Evolutionary conservation across 169 alveolate species (phyloP).

Genomic region (Miamiensis avidus): DNA sequence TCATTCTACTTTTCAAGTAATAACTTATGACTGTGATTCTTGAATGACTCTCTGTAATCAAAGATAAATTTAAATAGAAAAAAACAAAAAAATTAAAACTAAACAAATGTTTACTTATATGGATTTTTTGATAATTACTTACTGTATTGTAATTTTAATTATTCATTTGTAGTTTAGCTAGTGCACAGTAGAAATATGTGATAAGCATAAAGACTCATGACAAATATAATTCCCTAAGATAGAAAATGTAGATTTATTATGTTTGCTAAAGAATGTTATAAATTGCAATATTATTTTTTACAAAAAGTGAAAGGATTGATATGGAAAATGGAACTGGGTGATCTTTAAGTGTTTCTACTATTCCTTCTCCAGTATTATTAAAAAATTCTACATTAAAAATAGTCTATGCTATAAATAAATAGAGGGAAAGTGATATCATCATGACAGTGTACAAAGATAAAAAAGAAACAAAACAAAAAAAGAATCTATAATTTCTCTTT

Average conservation of each 20-base stretch:
- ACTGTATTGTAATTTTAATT: too few relatives aligned
- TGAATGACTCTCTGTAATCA: neutral
- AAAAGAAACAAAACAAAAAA: slow-evolving; percentile 4
- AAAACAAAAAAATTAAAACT: too few relatives aligned
- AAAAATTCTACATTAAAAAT: neutral
- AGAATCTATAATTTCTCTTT: slow-evolving; percentile 12
- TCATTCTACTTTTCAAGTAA: neutral
- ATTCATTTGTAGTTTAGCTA: neutral
- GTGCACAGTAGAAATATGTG: neutral
- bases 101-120: neutral
- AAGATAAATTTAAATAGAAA: too few relatives aligned
- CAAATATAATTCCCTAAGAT: neutral
- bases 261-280: neutral
- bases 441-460: neutral
- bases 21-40: neutral
- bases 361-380: neutral
- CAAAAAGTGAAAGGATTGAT: neutral
- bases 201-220: neutral
- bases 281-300: too few relatives aligned
- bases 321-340: neutral
- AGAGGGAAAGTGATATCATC: neutral
- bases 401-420: too few relatives aligned
- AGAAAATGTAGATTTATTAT: too few relatives aligned
- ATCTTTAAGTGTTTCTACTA: neutral
- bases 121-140: neutral